Evolutionary conservation across 495 filamentous ascomycete genomes (phyloP).

Genomic region (Rostrohypoxylon terebratum): DNA sequence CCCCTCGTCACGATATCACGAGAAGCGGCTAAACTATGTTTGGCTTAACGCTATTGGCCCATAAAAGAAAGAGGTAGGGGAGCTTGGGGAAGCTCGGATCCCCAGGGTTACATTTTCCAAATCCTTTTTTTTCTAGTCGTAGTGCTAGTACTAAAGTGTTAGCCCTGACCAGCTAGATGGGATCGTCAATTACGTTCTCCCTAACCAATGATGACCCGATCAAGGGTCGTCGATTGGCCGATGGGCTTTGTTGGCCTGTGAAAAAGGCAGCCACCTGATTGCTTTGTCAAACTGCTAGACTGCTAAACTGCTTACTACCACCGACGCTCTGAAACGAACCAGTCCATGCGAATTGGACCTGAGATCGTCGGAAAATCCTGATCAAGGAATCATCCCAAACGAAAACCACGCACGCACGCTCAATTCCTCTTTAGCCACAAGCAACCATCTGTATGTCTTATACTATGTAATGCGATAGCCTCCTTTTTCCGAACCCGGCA

Average conservation of each 20-base stretch:
- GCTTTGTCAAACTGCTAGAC: neutral
- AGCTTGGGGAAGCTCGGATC: constrained; percentile 38
- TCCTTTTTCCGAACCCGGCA: constrained; percentile 26
- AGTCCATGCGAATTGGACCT: constrained; percentile 38
- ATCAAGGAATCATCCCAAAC: constrained; percentile 17
- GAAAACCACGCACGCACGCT: constrained; percentile 15
- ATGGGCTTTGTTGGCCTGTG: constrained; percentile 25
- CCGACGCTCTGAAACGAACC: constrained; percentile 40
- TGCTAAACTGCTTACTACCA: constrained; percentile 14
- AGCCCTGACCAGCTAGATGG: constrained; percentile 37
- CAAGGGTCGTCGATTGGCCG: constrained; percentile 40
- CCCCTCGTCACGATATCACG: constrained; percentile 44
- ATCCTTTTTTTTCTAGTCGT: constrained; percentile 16
- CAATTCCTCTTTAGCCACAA: constrained; percentile 31
- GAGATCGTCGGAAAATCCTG: constrained; percentile 43
- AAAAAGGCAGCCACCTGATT: constrained; percentile 34
- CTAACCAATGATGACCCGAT: constrained; percentile 29
- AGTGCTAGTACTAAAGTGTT: neutral
- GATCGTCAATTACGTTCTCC: constrained; percentile 37
- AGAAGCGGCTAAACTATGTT: constrained; percentile 40
- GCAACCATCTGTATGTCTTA: constrained; percentile 10
- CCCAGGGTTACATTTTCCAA: constrained; percentile 40
- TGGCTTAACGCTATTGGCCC: constrained; percentile 25
- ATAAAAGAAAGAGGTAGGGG: constrained; percentile 12
- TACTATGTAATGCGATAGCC: constrained; percentile 23